Base-by-base conservation (phyloP, 83 land plant genomes). In the Diphasiastrum complanatum region DNA sequence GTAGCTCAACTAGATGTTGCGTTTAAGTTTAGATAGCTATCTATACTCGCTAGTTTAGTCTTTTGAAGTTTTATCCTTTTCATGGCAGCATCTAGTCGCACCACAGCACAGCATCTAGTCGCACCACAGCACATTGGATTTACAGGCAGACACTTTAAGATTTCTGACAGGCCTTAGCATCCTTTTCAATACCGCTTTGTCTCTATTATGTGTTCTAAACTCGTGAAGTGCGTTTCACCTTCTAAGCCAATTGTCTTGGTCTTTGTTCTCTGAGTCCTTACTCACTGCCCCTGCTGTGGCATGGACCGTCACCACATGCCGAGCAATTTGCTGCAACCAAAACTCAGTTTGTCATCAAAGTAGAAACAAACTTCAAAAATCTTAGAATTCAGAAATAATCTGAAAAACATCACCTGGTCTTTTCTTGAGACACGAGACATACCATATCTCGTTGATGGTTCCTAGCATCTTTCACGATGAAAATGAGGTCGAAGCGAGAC, bases 401-500 rank as follows among this genome's bases (percentile, higher is more conserved):
- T 28, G 40, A 22, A 56, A 36, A 20, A 19, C 63, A 11, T 24
- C 4, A 12, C 63, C 19, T 22, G 4, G 24, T 38, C 63, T n/a
- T 33, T 51, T 60, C 19, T 50, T 0, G 16, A 18, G 53, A 25
- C 5, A 14, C 23, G 1, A 11, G 2, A 12, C 54, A 20, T 89
- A 89, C 99, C 96, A 83, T 93, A 38, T 93, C 99, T 75, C 92
- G 90, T 29, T 61, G 74, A 62, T 79, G 83, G 64, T 75, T 78
- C 29, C 98, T 67, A 43, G 92, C 68, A 75, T 93, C 98, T 62
- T 85, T 93, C 43, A 93, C 98, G 61, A 93, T 93, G 60, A 93
- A 93, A 18, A 93, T 93, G 25, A 93, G 74, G 63, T 93, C 98
- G 78, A 93, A 93, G 72, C 98, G 78, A 33, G 98, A 93, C 45